Percentiles rank a stretch among this genome's conserved stretches.
These are phyloP conservation scores for Plasmodium gaboni DNA, from an alignment of 169 alveolate species.

Conservation along the genomic window DNA sequence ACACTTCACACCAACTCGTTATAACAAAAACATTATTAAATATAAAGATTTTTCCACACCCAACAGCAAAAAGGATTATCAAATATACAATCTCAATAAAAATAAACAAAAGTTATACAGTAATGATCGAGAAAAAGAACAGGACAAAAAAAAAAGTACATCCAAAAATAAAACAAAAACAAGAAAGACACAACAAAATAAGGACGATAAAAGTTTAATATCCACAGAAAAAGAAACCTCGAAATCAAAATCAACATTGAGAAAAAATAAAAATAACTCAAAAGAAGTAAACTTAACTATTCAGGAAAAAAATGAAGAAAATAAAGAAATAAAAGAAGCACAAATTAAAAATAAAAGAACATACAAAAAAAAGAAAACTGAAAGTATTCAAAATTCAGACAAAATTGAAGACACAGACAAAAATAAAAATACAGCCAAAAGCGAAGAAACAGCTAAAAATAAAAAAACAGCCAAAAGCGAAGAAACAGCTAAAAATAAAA, in stretches of 20 bases:
- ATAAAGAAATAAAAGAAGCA: not conserved
- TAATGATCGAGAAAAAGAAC: not conserved
- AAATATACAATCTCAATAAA: too few species aligned
- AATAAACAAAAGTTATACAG: not conserved
- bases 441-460: conserved; percentile 18
- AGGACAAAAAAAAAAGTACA: not conserved
- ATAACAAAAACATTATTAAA: too few species aligned
- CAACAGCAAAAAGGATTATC: too few species aligned
- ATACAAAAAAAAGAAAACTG: conserved; percentile 12
- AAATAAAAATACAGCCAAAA: conserved; percentile 10
- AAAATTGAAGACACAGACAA: not conserved
- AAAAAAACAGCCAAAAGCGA: conserved; percentile 20
- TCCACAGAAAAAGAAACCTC: too few species aligned
- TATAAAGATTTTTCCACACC: too few species aligned
- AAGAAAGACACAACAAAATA: not conserved
- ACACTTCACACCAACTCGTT: too few species aligned
- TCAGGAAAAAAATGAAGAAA: not conserved
- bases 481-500: conserved; percentile 25
- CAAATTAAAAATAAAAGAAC: not conserved
- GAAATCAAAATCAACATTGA: too few species aligned
- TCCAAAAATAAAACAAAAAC: not conserved
- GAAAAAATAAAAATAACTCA: not conserved
- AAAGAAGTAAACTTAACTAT: not conserved
- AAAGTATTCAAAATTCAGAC: not conserved
- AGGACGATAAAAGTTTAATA: not conserved